These are phyloP conservation scores for Eutypella sp. DNA, from an alignment of 2,329 filamentous ascomycete genomes.

Conservation along the genomic window DNA sequence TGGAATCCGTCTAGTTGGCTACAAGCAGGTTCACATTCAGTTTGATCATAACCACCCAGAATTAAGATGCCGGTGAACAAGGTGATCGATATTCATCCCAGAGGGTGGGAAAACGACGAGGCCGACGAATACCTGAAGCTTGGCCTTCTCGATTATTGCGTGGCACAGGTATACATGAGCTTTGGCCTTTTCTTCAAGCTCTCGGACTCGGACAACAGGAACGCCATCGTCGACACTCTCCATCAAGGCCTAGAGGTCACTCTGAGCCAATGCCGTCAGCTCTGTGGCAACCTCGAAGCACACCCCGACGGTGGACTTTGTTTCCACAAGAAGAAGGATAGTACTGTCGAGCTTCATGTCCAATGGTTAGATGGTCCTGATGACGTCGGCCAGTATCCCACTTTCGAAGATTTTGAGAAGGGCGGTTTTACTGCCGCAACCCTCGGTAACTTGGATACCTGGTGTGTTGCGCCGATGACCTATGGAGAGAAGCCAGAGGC, in stretches of 20 bases:
- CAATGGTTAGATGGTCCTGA: constrained; percentile 21
- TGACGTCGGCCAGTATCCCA: constrained; percentile 11
- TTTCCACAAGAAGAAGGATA: constrained; percentile 24
- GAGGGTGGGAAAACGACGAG: constrained; percentile 4
- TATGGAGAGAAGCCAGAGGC: constrained; percentile 7
- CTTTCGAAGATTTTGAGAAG: constrained; percentile 18
- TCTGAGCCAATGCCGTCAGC: background rate
- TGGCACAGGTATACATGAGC: constrained; percentile 1
- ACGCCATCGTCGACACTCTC: constrained; percentile 12
- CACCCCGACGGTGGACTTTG: constrained; percentile 5
- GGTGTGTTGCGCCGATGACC: constrained; percentile 10
- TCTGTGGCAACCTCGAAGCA: background rate
- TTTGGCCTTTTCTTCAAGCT: constrained; percentile 6
- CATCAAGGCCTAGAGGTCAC: constrained; percentile 22
- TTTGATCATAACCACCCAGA: background rate
- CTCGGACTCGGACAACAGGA: background rate
- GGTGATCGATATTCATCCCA: constrained; percentile 1
- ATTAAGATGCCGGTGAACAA: background rate
- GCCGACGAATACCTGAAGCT: constrained; percentile 4
- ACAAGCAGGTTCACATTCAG: no score
- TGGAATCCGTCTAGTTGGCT: no score
- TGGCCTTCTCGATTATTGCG: background rate
- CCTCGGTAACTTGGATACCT: constrained; percentile 12
- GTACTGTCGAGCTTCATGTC: constrained; percentile 23
- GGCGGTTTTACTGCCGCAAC: constrained; percentile 14